A percentile compares a stretch with the other conserved stretches of the same genome.
Evolutionary conservation across 192 early-diverging fungal genomes (phyloP).

Genomic region (Rhizoclosmatium sp.): DNA sequence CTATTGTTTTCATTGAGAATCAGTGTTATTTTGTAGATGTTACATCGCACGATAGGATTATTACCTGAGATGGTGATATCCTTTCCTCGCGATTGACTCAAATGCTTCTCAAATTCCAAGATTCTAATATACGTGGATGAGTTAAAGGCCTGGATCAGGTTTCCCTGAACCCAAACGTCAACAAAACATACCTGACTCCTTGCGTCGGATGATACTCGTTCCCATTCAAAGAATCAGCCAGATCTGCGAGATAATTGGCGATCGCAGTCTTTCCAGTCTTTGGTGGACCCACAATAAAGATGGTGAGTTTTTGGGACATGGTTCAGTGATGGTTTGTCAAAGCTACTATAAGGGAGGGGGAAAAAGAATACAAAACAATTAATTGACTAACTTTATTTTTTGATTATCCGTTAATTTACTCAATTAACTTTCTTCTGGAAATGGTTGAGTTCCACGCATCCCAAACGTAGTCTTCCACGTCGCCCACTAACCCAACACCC

Average conservation of each 20-base stretch:
- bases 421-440: too few species aligned
- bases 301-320: slow-evolving; percentile 44
- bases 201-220: slow-evolving; percentile 55
- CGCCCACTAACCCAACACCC: too few species aligned
- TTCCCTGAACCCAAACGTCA: background rate
- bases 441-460: too few species aligned
- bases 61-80: slow-evolving; percentile 24
- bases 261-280: slow-evolving; percentile 55
- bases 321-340: background rate
- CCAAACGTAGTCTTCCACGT: background rate
- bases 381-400: too few species aligned
- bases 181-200: slow-evolving; percentile 47
- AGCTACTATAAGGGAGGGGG: too few species aligned
- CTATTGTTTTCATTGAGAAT: slow-evolving; percentile 9
- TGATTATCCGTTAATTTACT: too few species aligned
- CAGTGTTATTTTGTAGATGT: background rate
- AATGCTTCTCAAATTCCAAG: slow-evolving; percentile 29
- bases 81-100: slow-evolving; percentile 21
- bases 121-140: background rate
- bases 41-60: background rate
- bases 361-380: too few species aligned
- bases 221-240: slow-evolving; percentile 45
- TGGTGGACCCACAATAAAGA: slow-evolving; percentile 53
- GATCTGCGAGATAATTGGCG: slow-evolving; percentile 53
- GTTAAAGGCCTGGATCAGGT: background rate